phyloP scores from a whole-genome alignment of 1,139 yeast genomes.

The Candida smagusa region DNA sequence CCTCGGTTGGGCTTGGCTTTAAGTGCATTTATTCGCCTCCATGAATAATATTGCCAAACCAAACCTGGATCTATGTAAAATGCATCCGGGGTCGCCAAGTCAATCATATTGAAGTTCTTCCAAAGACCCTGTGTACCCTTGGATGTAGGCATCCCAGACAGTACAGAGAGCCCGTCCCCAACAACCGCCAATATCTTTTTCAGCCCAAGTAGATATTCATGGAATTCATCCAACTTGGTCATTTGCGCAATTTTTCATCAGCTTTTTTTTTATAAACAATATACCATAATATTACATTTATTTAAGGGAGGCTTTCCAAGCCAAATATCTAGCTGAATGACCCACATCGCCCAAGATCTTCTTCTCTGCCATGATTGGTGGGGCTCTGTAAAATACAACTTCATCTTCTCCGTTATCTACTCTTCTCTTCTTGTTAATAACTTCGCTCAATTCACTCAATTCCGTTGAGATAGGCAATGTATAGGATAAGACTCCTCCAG shows the following conservation, averaged over 20 bases:
- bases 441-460: conserved; percentile 10
- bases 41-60: conserved; percentile 86
- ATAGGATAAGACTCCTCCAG: conserved; percentile 43
- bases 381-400: conserved; percentile 76
- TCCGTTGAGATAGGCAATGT: conserved; percentile 22
- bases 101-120: conserved; percentile 76
- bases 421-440: conserved; percentile 22
- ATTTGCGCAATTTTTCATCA: conserved; percentile 2
- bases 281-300: conserved; percentile 4
- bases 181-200: conserved; percentile 67
- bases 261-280: not conserved
- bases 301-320: conserved; percentile 47
- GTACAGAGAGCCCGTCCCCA: conserved; percentile 81
- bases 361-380: conserved; percentile 58
- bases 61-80: conserved; percentile 77
- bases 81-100: conserved; percentile 88
- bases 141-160: conserved; percentile 75
- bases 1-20: conserved; percentile 70
- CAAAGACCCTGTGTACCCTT: conserved; percentile 74
- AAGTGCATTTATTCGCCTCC: conserved; percentile 63
- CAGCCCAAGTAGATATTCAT: conserved; percentile 48
- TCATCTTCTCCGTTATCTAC: conserved; percentile 34
- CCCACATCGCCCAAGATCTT: conserved; percentile 50
- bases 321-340: conserved; percentile 67
- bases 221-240: conserved; percentile 45